Conservation (phyloP, 305 asterid species). For the Lippia alba region DNA sequence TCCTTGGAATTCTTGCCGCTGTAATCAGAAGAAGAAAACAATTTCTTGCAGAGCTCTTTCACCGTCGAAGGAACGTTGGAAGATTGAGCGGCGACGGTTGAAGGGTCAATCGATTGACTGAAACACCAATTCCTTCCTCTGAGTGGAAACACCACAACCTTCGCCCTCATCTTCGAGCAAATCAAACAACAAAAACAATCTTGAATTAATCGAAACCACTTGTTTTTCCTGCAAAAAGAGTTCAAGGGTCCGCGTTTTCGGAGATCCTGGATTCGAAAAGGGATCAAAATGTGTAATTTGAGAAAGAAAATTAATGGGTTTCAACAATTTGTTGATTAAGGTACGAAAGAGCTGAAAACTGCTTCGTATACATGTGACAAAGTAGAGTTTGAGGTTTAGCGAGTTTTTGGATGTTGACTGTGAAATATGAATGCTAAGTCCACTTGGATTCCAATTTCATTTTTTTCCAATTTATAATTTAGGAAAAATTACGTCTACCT, state of each 20-base stretch:
- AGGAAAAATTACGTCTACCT: too few relatives aligned
- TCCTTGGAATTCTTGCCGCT: constrained; percentile 29
- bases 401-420: constrained; percentile 27
- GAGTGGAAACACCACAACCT: constrained; percentile 83
- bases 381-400: constrained; percentile 29
- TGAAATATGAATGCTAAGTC: background rate
- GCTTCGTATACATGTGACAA: background rate
- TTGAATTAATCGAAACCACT: background rate
- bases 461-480: background rate
- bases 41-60: constrained; percentile 60
- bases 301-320: background rate
- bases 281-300: background rate
- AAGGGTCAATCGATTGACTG: constrained; percentile 71
- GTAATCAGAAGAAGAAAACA: constrained; percentile 41
- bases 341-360: background rate
- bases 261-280: background rate
- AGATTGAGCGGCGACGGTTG: constrained; percentile 46
- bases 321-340: background rate
- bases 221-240: background rate
- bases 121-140: constrained; percentile 95
- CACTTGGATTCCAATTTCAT: constrained; percentile 24
- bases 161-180: constrained; percentile 64
- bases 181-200: background rate
- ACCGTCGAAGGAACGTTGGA: constrained; percentile 75
- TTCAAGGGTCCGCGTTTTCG: background rate